Conservation (phyloP, 768 basidiomycete species). For the Phanerochaete sordida region DNA sequence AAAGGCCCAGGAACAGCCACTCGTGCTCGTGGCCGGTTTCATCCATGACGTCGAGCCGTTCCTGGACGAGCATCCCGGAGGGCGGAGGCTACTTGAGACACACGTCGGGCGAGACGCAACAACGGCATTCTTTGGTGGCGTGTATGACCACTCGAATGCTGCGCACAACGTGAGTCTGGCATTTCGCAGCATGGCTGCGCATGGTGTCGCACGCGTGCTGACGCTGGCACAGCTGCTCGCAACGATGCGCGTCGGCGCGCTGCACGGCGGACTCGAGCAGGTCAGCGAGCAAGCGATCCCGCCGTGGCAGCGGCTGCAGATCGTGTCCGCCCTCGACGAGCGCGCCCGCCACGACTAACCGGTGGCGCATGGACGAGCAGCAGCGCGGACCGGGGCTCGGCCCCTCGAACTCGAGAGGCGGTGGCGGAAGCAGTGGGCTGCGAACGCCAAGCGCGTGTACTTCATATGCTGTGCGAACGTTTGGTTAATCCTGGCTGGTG, state of each 20-base stretch:
- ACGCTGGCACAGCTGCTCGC: slow-evolving; percentile 39
- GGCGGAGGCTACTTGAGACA: slow-evolving; percentile 75
- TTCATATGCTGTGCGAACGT: background rate
- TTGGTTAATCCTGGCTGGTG: background rate
- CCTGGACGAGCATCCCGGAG: slow-evolving; percentile 90
- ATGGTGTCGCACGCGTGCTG: background rate
- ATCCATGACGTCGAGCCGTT: slow-evolving; percentile 87
- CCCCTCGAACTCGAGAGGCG: background rate
- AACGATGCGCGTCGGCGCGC: slow-evolving; percentile 58
- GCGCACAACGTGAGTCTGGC: slow-evolving; percentile 67
- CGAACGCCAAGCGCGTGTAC: background rate
- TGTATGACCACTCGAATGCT: slow-evolving; percentile 86
- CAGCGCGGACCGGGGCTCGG: background rate
- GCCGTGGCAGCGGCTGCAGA: slow-evolving; percentile 25
- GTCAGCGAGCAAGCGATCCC: slow-evolving; percentile 44
- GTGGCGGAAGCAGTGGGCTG: background rate
- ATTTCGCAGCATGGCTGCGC: background rate
- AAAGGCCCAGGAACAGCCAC: slow-evolving; percentile 71
- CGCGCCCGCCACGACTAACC: background rate
- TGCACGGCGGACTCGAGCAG: slow-evolving; percentile 51
- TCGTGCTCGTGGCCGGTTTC: slow-evolving; percentile 87
- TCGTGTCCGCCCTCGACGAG: background rate
- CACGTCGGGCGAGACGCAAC: slow-evolving; percentile 90
- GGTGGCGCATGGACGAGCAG: too few relatives aligned
- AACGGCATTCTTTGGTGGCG: slow-evolving; percentile 90